A percentile compares a stretch with the other conserved stretches of the same genome.
Conservation (phyloP, 2,329 filamentous ascomycete genomes). For the Penicillium psychrosexuale region DNA sequence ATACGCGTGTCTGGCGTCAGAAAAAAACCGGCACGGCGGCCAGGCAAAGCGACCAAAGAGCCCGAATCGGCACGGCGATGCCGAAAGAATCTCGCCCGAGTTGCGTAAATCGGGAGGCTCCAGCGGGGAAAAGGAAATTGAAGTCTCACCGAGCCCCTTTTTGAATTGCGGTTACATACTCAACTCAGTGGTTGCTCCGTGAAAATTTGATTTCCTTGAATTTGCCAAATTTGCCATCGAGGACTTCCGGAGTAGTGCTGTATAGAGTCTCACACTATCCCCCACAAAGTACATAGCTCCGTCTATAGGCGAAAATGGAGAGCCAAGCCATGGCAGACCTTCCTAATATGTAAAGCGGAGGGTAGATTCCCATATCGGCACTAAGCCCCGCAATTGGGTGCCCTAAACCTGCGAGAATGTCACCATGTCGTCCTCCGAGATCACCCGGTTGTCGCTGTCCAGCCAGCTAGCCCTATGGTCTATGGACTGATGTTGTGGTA, state of each 20-base stretch:
- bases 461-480: neutral
- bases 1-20: neutral
- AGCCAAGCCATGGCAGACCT: constrained; percentile 8
- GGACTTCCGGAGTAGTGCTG: neutral
- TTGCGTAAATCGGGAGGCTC: constrained; percentile 17
- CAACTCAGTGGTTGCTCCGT: constrained; percentile 17
- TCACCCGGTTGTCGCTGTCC: constrained; percentile 8
- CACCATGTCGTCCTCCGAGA: constrained; percentile 18
- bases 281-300: neutral
- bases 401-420: constrained; percentile 9
- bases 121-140: neutral
- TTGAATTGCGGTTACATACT: constrained; percentile 6
- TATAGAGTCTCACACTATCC: neutral
- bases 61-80: constrained; percentile 21
- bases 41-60: neutral
- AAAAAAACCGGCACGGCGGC: neutral
- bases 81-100: constrained; percentile 19
- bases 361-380: constrained; percentile 14
- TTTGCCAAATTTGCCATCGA: neutral
- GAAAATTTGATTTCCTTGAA: constrained; percentile 11
- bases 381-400: constrained; percentile 19
- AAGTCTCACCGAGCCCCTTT: constrained; percentile 15
- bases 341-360: constrained; percentile 10
- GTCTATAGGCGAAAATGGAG: neutral
- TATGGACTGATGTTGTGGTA: constrained; percentile 5